Base-by-base conservation (phyloP, 768 basidiomycete species). In the Vararia minispora region DNA sequence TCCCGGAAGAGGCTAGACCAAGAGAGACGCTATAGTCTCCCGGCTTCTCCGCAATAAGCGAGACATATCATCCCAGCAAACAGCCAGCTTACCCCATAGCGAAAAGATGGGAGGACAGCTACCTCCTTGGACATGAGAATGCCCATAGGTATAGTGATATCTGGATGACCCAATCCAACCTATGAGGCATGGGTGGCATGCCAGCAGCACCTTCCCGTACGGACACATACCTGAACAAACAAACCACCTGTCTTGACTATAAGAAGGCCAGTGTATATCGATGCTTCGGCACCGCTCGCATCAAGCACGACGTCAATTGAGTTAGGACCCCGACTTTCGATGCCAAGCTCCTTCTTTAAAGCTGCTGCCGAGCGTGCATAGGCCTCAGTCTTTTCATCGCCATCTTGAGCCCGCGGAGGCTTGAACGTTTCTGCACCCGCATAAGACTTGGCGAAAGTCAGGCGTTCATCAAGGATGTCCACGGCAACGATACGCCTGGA, bases 201-300 rank as follows among this genome's bases (percentile, higher is more conserved):
- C n/a, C n/a, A n/a, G n/a, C n/a, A n/a, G n/a, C n/a, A n/a, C n/a
- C n/a, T n/a, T n/a, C n/a, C n/a, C n/a, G n/a, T n/a, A n/a, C n/a
- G 26, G 37, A 37, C 30, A 29, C 38, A 13, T 18, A 72, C 79
- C 61, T 84, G 79, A 12, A 85, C 74, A 52, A 74, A 72, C 3
- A 72, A 78, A 33, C 88, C 87, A 39, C 88, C 87, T 24, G 70
- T 61, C 61, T 78, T 80, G 42, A 74, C 80, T 34, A 92, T 61
- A 52, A 75, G 71, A 45, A 90, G 61, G 10, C 74, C 88, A 31
- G 86, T 91, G 57, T 89, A 88, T 43, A 95, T 85, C 35, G 88
- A 94, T 5, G 79, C 79, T 58, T 94, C 89, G 3, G 92, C 91
- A 21, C 92, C 91, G 40, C 84, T 89, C 10, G 89, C 89, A 53